phyloP scores from a whole-genome alignment of 257 asterid species.

The Gentiana straminea region DNA sequence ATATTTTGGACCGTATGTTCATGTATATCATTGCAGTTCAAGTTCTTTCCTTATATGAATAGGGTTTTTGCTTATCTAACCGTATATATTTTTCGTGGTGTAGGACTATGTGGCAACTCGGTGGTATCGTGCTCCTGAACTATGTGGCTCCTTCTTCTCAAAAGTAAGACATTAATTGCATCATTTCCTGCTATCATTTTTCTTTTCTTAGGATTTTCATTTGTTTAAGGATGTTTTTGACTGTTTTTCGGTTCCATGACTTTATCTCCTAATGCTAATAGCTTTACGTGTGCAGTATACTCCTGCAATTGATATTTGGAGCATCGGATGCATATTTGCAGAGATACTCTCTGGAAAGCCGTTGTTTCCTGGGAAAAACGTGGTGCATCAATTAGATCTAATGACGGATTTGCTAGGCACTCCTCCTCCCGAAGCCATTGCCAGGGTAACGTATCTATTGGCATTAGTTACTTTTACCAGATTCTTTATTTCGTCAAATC shows the following conservation, averaged over 20 bases:
- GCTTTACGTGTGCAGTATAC: conserved; percentile 57
- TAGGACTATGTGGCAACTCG: conserved; percentile 96
- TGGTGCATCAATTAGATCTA: conserved; percentile 81
- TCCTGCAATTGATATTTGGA: conserved; percentile 95
- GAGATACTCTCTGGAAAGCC: conserved; percentile 87
- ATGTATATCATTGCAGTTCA: not conserved
- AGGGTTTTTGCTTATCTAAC: not conserved
- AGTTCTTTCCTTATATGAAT: not conserved
- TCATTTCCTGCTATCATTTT: not conserved
- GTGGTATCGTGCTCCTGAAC: conserved; percentile 96
- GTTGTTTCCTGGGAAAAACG: conserved; percentile 89
- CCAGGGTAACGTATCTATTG: conserved; percentile 48
- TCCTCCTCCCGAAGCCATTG: conserved; percentile 77
- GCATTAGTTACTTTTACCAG: not conserved
- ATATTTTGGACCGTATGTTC: conserved; percentile 86
- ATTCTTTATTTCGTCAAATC: too few relatives aligned
- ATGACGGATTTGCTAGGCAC: conserved; percentile 94
- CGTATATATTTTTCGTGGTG: conserved; percentile 17
- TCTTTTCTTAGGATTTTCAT: not conserved
- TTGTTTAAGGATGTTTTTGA: not conserved
- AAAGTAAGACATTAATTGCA: conserved; percentile 40
- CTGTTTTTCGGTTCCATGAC: not conserved
- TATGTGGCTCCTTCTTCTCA: conserved; percentile 90
- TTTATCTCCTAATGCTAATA: conserved; percentile 3
- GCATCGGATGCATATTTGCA: conserved; percentile 94